Conservation (phyloP, 2,329 filamentous ascomycete species). For the Pseudopyricularia cyperi region DNA sequence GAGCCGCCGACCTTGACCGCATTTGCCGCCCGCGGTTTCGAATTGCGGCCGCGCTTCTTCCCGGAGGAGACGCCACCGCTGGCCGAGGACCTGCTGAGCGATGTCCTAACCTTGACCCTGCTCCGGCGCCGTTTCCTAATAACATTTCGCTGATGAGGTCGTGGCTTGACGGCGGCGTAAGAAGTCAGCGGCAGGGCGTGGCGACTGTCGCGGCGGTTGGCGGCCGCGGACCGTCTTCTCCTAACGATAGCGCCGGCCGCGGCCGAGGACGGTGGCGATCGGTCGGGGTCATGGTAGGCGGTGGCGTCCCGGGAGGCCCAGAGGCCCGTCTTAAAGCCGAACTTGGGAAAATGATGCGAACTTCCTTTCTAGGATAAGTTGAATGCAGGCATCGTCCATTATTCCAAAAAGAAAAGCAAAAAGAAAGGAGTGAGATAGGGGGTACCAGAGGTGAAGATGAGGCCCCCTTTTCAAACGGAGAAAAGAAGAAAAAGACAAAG, state of each 20-base stretch:
- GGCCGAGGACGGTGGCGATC: conserved; percentile 6
- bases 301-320: conserved; percentile 5
- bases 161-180: conserved; percentile 17
- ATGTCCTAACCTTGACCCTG: conserved; percentile 18
- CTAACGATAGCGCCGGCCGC: conserved; percentile 9
- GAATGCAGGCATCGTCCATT: conserved; percentile 28
- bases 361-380: conserved; percentile 30
- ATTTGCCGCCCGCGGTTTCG: background rate
- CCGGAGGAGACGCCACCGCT: conserved; percentile 5
- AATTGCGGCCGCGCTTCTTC: conserved; percentile 1
- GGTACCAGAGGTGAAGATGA: background rate
- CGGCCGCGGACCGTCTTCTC: background rate
- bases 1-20: background rate
- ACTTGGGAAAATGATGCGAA: conserved; percentile 22
- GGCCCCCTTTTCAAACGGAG: background rate
- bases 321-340: conserved; percentile 12
- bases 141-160: conserved; percentile 21
- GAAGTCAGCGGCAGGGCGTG: conserved; percentile 14
- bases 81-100: conserved; percentile 10
- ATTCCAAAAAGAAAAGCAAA: conserved; percentile 19
- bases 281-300: conserved; percentile 4
- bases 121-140: conserved; percentile 17
- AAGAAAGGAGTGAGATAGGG: conserved; percentile 12
- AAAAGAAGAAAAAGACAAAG: too few relatives aligned
- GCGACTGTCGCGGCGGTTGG: background rate